Evolutionary conservation across 805 yeast genomes (phyloP).

Genomic region (Blastobotrys peoriensis): DNA sequence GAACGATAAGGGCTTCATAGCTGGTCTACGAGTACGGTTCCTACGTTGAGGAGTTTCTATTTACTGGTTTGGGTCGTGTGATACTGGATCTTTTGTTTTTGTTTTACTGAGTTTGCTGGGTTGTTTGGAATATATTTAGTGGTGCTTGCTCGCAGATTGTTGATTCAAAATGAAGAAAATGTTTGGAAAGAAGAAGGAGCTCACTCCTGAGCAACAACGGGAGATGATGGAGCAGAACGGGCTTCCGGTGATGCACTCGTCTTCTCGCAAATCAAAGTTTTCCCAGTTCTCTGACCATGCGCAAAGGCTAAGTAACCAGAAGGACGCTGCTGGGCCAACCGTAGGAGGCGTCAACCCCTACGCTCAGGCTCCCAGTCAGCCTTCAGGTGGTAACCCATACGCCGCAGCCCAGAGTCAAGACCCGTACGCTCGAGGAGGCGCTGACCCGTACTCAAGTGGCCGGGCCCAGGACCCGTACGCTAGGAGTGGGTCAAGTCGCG

Average conservation of each 20-base stretch:
- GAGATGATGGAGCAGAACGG: slow-evolving; percentile 38
- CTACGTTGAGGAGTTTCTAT: too few species aligned
- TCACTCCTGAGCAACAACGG: slow-evolving; percentile 42
- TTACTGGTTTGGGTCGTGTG: too few species aligned
- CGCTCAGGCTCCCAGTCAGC: background rate
- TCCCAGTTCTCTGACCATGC: slow-evolving; percentile 48
- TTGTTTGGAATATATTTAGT: too few species aligned
- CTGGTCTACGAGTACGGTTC: too few species aligned
- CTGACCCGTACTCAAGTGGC: slow-evolving; percentile 4
- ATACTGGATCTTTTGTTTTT: too few species aligned
- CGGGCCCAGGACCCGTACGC: background rate
- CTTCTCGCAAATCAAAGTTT: slow-evolving; percentile 41
- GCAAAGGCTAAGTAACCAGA: slow-evolving; percentile 31
- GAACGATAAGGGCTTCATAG: too few species aligned
- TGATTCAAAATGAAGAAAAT: slow-evolving; percentile 45
- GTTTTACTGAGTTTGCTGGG: too few species aligned
- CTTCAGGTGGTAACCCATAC: slow-evolving; percentile 7
- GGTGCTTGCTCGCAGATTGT: too few species aligned
- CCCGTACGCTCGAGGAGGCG: slow-evolving; percentile 3
- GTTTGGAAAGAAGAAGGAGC: slow-evolving; percentile 45
- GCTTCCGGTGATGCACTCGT: slow-evolving; percentile 35
- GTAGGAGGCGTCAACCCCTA: slow-evolving; percentile 8
- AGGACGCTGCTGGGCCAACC: background rate
- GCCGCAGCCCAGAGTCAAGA: slow-evolving; percentile 1
- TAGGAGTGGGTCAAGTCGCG: background rate